Evolutionary conservation across 164 flowering plant species (phyloP), one percentile per base, ranked within the genome.

Genomic region (Protea cynaroides): DNA sequence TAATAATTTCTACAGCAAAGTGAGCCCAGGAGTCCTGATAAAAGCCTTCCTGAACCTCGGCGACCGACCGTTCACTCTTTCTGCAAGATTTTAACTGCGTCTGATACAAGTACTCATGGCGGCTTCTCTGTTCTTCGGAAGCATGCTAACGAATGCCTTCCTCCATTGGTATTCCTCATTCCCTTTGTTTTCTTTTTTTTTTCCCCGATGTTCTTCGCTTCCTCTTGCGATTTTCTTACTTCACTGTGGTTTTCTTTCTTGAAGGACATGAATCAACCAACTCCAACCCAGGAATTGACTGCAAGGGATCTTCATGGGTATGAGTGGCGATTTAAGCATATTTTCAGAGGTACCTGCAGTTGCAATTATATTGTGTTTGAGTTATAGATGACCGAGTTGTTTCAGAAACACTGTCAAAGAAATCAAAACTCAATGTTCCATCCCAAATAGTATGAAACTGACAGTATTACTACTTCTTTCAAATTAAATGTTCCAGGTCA

Each of bases 51-150:
- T 8, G 90, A 87, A 69, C 65, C 74, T 50, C 74, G 75, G 12
- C 83, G 76, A 69, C 82, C 72, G 5, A 57, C 68, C 9, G 83
- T 86, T 51, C 87, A 83, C 18, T 89, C 90, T 3, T 93, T 90
- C 62, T 87, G 89, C 78, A 93, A 93, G 80, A 85, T 86, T 62
- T 77, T 90, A 59, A 93, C 98, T 15, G 96, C 98, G 50, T 90
- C 97, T 38, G 98, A 90, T 66, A 93, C 97, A 1, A 93, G 97
- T 78, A 93, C 98, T 14, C 98, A 93, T 66, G 98, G 98, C 23
- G 98, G 98, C 13, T 93, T 93, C 75, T 93, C 97, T 69, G 94
- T 93, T 74, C 88, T 89, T 9, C 76, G 96, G 24, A 93, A 84
- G 73, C 95, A 90, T 72, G 98, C 98, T 17, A 89, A 82, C 64